Percentiles rank a stretch among this genome's conserved stretches.
Conservation (phyloP, 2,329 filamentous ascomycete species). For the Botryotinia convoluta region DNA sequence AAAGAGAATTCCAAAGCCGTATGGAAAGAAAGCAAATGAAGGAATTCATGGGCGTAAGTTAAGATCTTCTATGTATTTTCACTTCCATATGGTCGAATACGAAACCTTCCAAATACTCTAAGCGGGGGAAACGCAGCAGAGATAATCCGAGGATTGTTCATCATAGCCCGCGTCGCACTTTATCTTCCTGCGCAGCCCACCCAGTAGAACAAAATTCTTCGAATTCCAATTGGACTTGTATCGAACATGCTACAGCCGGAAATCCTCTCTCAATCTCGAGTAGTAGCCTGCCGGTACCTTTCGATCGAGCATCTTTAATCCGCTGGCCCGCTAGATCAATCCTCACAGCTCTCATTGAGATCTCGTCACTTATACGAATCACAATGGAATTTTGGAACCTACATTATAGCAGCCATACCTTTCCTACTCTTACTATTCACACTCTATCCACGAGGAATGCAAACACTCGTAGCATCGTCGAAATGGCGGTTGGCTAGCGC, state of each 20-base stretch:
- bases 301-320: background rate
- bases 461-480: background rate
- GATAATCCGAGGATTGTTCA: background rate
- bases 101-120: background rate
- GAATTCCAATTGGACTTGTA: background rate
- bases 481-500: background rate
- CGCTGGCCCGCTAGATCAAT: background rate
- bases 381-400: background rate
- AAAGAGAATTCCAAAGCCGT: conserved; percentile 88
- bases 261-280: background rate
- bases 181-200: background rate
- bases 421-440: too few relatives aligned
- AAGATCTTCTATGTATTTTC: background rate
- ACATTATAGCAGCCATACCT: too few relatives aligned
- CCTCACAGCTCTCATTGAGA: background rate
- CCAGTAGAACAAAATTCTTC: background rate
- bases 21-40: conserved; percentile 99
- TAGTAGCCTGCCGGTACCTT: background rate
- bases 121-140: background rate
- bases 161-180: background rate
- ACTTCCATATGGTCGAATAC: background rate
- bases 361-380: background rate
- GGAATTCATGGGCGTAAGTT: conserved; percentile 92
- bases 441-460: too few relatives aligned
- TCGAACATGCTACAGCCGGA: background rate